Evolutionary conservation across 441 rosid species (phyloP), one percentile per base, ranked within the genome.

Genomic region (Populus tomentosa): DNA sequence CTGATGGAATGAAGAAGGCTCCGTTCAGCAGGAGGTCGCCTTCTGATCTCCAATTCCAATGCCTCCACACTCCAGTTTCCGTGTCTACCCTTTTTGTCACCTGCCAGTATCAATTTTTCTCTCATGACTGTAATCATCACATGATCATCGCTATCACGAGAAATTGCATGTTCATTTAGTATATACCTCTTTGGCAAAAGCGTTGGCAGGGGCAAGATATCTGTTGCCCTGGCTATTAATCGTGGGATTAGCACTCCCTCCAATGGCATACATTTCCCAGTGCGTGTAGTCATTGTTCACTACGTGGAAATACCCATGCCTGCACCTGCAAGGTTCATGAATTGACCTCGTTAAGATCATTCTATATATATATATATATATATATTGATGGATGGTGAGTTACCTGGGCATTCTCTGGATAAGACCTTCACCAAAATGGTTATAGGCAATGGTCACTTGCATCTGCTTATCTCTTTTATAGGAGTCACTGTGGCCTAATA

Each of bases 321-420:
- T 89, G 75, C 98, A 95, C 85, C 98, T 94, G 88, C 76, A 83
- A 56, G 18, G 65, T 72, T 62, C 26, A 71, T 26, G n/a, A 69
- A 46, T 11, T n/a, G 61, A 20, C 38, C 56, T 18, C n/a, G 30
- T 70, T 11, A 38, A 1, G 21, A 6, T 0, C 68, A 65, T 36
- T 28, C 10, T 6, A 35, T 4, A 32, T 5, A 5, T 5, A 3
- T 32, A 5, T 32, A 3, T 32, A 5, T 32, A 5, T 32, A 32
- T 32, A 6, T 56, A 13, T 56, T 2, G 18, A 5, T n/a, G 3
- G 3, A 5, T 16, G 30, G 21, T 23, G 24, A 65, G 63, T 80
- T 90, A 93, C 98, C 98, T 95, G 64, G 99, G 99, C 90, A 95
- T 95, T 84, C 99, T 85, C 80, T 95, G 99, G 84, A 95, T 88